Percentiles rank a stretch among this genome's conserved stretches.
Evolutionary conservation across 2,329 filamentous ascomycete species (phyloP).

Genomic region (Tolypocladium amazonense): DNA sequence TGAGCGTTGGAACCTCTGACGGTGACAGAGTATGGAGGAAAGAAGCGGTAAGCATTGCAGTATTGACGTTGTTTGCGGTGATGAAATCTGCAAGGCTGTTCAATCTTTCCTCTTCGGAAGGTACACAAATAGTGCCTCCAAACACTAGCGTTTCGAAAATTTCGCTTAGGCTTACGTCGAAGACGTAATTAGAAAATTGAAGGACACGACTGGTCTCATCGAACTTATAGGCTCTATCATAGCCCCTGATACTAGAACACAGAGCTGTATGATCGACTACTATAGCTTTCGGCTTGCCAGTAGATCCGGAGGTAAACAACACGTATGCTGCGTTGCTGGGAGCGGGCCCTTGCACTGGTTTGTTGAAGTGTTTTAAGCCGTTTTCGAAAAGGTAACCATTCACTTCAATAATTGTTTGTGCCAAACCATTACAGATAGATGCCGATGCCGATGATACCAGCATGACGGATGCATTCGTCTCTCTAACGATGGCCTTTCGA

Average conservation of each 20-base stretch:
- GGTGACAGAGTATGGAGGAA: neutral
- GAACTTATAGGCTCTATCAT: neutral
- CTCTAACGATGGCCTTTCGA: neutral
- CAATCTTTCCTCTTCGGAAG: neutral
- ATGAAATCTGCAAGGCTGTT: neutral
- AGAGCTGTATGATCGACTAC: neutral
- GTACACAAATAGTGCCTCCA: conserved; percentile 5
- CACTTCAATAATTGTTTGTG: neutral
- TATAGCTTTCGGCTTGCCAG: neutral
- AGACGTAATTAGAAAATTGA: conserved; percentile 4
- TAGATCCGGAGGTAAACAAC: conserved; percentile 1
- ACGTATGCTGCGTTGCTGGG: conserved; percentile 9
- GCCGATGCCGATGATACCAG: neutral
- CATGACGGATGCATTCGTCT: neutral
- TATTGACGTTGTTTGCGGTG: neutral
- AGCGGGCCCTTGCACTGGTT: neutral
- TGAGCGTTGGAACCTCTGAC: conserved; percentile 1
- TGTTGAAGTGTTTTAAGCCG: neutral
- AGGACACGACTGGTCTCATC: neutral
- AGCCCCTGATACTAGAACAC: neutral
- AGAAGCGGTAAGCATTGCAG: conserved; percentile 1
- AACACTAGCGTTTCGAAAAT: conserved; percentile 2
- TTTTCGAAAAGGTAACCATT: no score
- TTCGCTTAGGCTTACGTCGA: conserved; percentile 4
- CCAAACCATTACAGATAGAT: neutral